Conservation (phyloP, 495 filamentous ascomycete genomes). For the Hypoxylon crocopeplum region DNA sequence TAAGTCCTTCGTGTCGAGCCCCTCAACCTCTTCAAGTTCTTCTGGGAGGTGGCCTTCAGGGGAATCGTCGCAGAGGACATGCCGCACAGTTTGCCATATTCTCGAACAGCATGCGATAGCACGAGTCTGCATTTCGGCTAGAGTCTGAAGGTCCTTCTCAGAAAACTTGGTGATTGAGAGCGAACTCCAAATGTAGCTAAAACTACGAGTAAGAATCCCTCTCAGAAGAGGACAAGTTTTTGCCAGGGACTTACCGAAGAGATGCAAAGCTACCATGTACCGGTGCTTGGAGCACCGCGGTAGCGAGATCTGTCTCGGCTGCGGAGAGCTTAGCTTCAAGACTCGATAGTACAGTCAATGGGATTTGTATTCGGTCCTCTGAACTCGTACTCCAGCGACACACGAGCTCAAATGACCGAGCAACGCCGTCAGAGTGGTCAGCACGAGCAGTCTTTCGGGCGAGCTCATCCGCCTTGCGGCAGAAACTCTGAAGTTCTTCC, state of each 20-base stretch:
- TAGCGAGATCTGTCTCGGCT: slow-evolving; percentile 63
- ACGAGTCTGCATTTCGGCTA: slow-evolving; percentile 57
- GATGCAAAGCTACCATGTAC: slow-evolving; percentile 75
- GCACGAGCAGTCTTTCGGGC: slow-evolving; percentile 73
- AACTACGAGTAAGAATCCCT: slow-evolving; percentile 19
- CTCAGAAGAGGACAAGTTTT: background rate
- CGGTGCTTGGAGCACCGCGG: slow-evolving; percentile 67
- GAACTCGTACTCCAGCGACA: slow-evolving; percentile 33
- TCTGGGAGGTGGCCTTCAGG: slow-evolving; percentile 86
- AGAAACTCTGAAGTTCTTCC: slow-evolving; percentile 45
- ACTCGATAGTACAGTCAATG: slow-evolving; percentile 50
- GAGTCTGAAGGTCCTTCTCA: slow-evolving; percentile 44
- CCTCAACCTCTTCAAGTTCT: slow-evolving; percentile 70
- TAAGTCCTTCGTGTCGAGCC: slow-evolving; percentile 79
- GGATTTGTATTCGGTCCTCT: slow-evolving; percentile 48
- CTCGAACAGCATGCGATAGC: slow-evolving; percentile 63
- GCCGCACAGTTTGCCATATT: slow-evolving; percentile 77
- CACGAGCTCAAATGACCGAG: slow-evolving; percentile 64
- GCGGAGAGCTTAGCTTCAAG: slow-evolving; percentile 65
- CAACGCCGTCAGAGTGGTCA: slow-evolving; percentile 86
- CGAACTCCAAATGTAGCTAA: slow-evolving; percentile 54
- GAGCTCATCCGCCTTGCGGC: slow-evolving; percentile 61
- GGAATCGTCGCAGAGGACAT: slow-evolving; percentile 85
- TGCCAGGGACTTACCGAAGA: slow-evolving; percentile 55
- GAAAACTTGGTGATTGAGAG: slow-evolving; percentile 42